Evolutionary conservation across 2,329 filamentous ascomycete species (phyloP).

Genomic region (Fusarium phyllophilum): DNA sequence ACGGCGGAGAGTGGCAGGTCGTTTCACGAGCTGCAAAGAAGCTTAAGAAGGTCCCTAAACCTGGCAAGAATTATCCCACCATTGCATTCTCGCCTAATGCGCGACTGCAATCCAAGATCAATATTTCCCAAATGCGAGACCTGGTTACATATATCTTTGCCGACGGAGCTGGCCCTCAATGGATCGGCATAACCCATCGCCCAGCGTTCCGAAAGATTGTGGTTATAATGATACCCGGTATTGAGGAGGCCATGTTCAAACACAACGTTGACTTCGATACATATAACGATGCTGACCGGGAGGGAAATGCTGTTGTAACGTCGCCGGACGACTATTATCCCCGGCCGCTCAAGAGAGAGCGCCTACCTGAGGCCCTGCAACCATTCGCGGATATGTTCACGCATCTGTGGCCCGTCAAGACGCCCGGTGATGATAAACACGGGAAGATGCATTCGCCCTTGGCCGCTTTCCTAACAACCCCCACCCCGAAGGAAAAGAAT

Average conservation of each 20-base stretch:
- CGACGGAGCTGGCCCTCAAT: conserved; percentile 72
- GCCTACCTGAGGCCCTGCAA: conserved; percentile 64
- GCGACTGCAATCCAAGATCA: conserved; percentile 70
- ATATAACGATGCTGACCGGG: conserved; percentile 54
- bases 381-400: conserved; percentile 85
- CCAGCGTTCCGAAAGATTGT: conserved; percentile 81
- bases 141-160: conserved; percentile 74
- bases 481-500: conserved; percentile 74
- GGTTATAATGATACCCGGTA: conserved; percentile 88
- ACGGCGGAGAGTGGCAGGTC: conserved; percentile 63
- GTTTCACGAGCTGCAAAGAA: conserved; percentile 67
- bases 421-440: conserved; percentile 85
- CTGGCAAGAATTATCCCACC: conserved; percentile 66
- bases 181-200: conserved; percentile 71
- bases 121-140: conserved; percentile 70
- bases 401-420: conserved; percentile 88
- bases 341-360: conserved; percentile 60
- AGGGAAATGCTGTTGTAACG: conserved; percentile 46
- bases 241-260: conserved; percentile 92
- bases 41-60: conserved; percentile 68
- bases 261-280: conserved; percentile 61
- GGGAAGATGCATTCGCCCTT: conserved; percentile 88
- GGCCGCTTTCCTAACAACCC: conserved; percentile 81
- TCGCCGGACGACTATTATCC: conserved; percentile 71
- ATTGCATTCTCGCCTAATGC: conserved; percentile 67